These are phyloP conservation scores for Ogataea glucozyma DNA, from an alignment of 805 yeast genomes.

Conservation along the genomic window DNA sequence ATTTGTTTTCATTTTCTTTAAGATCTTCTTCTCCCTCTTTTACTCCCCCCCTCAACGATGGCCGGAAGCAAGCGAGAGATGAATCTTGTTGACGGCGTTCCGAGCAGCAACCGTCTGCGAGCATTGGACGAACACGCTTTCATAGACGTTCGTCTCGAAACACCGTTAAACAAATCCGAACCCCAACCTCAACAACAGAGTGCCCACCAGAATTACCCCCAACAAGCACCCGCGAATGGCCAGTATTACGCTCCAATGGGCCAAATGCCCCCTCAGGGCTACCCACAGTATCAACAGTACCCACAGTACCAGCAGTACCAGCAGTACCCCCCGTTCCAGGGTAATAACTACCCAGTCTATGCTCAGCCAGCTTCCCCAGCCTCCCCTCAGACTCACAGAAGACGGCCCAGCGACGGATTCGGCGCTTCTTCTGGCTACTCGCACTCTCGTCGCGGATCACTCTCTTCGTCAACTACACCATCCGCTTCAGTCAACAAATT, in stretches of 20 bases:
- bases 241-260: not conserved
- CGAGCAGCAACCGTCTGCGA: constrained; percentile 36
- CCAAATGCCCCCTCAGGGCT: not conserved
- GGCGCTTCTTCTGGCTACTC: too few species aligned
- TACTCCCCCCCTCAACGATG: constrained; percentile 8
- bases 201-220: not conserved
- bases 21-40: not conserved
- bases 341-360: not conserved
- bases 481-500: constrained; percentile 40
- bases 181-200: constrained; percentile 13
- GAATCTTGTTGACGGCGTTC: constrained; percentile 24
- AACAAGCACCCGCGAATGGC: not conserved
- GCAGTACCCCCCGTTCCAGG: not conserved
- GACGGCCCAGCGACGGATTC: too few species aligned
- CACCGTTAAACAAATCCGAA: constrained; percentile 29
- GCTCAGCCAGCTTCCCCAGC: constrained; percentile 2
- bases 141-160: constrained; percentile 47
- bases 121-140: constrained; percentile 43
- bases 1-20: not conserved
- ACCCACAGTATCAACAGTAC: not conserved
- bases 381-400: not conserved
- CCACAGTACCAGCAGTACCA: not conserved
- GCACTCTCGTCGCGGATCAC: constrained; percentile 26
- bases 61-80: constrained; percentile 13
- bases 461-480: constrained; percentile 27